Evolutionary conservation across 2,329 filamentous ascomycete genomes (phyloP).

Genomic region (Camillea tinctor): DNA sequence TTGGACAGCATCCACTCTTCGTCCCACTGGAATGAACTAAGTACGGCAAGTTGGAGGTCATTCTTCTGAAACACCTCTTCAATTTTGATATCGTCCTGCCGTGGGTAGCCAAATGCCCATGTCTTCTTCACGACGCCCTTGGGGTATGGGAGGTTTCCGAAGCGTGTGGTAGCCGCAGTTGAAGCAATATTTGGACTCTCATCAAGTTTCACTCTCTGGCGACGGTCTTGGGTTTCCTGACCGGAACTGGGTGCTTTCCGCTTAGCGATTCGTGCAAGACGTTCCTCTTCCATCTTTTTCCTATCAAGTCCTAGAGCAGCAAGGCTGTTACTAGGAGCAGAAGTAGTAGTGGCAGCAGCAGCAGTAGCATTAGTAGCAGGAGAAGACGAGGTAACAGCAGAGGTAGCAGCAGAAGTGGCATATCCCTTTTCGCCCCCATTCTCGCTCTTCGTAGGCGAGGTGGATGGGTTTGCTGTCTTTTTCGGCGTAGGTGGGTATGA

Average conservation of each 20-base stretch:
- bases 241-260: slow-evolving; percentile 41
- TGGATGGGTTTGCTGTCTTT: slow-evolving; percentile 9
- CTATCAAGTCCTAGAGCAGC: slow-evolving; percentile 62
- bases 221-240: slow-evolving; percentile 13
- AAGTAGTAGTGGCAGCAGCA: slow-evolving; percentile 8
- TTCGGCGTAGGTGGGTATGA: slow-evolving; percentile 21
- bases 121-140: slow-evolving; percentile 77
- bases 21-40: slow-evolving; percentile 89
- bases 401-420: too few relatives aligned
- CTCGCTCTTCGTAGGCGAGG: background rate
- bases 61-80: slow-evolving; percentile 71
- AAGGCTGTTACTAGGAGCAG: slow-evolving; percentile 7
- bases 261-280: slow-evolving; percentile 69
- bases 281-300: slow-evolving; percentile 81
- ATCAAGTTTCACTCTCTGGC: slow-evolving; percentile 20
- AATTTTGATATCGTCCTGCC: slow-evolving; percentile 77
- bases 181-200: background rate
- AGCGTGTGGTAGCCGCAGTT: background rate
- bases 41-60: slow-evolving; percentile 70
- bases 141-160: slow-evolving; percentile 40
- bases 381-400: background rate
- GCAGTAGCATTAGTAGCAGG: background rate
- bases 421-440: background rate
- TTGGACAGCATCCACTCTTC: slow-evolving; percentile 76
- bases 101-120: slow-evolving; percentile 63